Base-by-base conservation (phyloP, 2,329 filamentous ascomycete genomes). In the Penicillium sp. region DNA sequence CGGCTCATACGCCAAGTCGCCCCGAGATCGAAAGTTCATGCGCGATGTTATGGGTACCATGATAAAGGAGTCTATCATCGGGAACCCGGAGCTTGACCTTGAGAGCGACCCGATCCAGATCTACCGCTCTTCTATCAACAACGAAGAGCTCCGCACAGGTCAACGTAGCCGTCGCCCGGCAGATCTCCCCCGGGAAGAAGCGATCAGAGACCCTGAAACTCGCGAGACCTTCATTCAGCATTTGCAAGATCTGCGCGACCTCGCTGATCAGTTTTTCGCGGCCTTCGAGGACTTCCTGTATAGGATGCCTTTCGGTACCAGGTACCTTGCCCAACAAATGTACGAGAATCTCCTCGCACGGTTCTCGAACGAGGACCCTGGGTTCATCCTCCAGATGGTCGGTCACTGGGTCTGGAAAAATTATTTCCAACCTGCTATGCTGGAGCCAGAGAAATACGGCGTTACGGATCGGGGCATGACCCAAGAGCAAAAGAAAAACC, bases 51-150 rank as follows among this genome's bases (percentile, higher is more conserved):
- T 97, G 3, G 89, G 89, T 0, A 84, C 87, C 1, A 70, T 98
- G 39, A 86, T 98, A 57, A 86, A 87, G 52, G 87, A 95, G 64
- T 91, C 93, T 63, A 89, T 98, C 60, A 84, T 97, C 44, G 93
- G 95, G 44, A 93, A 96, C 57, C 84, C 89, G 10, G 85, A 85
- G 4, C 76, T 98, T 27, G 91, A 98, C 65, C 77, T 98, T 22
- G 93, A 98, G 69, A 96, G 91, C 65, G 93, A 98, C 63, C 93
- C 93, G 0, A 85, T 97, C 75, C 91, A 97, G 59, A 98, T 98
- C 47, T 97, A 98, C 70, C 82, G 87, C 34, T 93, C 89, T 4
- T 85, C 89, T 11, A 94, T 98, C 71, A 97, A 94, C 72, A 95
- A 98, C 60, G 91, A 97, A 68, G 93, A 98, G 70, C 81, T 98